A percentile compares a stretch with the other conserved stretches of the same genome.
These are phyloP conservation scores for Sugiyamaella chiloensis DNA, from an alignment of 805 yeast genomes.

Conservation along the genomic window DNA sequence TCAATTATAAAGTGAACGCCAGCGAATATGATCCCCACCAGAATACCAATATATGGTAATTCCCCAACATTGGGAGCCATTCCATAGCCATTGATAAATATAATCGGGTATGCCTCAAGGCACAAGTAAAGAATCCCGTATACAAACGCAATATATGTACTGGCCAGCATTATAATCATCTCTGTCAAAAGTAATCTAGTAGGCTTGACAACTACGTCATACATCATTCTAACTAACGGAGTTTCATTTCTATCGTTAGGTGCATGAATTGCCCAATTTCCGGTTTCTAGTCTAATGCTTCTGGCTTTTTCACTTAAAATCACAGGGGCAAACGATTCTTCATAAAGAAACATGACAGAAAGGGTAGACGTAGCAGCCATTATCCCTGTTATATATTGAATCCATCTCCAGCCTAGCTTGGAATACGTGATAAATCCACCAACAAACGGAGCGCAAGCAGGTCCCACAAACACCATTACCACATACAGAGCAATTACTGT, in stretches of 20 bases:
- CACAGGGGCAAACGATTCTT: slow-evolving; percentile 56
- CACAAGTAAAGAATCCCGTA: slow-evolving; percentile 74
- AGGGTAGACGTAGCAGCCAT: slow-evolving; percentile 44
- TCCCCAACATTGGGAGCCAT: slow-evolving; percentile 59
- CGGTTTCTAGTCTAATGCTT: slow-evolving; percentile 58
- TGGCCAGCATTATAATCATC: slow-evolving; percentile 62
- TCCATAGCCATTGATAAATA: slow-evolving; percentile 52
- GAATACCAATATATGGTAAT: slow-evolving; percentile 77
- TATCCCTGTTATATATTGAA: slow-evolving; percentile 66
- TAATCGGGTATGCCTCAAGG: slow-evolving; percentile 70
- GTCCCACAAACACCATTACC: slow-evolving; percentile 66
- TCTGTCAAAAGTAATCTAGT: slow-evolving; percentile 60
- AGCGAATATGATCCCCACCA: slow-evolving; percentile 59
- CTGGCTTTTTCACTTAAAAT: slow-evolving; percentile 63
- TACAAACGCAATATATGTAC: slow-evolving; percentile 70
- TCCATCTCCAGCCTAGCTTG: slow-evolving; percentile 82
- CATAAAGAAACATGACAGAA: slow-evolving; percentile 41
- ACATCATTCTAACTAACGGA: slow-evolving; percentile 52
- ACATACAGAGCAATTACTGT: slow-evolving; percentile 63
- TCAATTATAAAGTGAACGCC: slow-evolving; percentile 15
- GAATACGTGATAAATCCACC: slow-evolving; percentile 59
- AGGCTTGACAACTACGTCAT: slow-evolving; percentile 64
- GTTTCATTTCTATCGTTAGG: slow-evolving; percentile 62
- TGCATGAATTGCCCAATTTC: slow-evolving; percentile 78
- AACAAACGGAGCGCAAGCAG: slow-evolving; percentile 66